Conservation (phyloP, 345 rosid species). For the Eucalyptus melliodora region DNA sequence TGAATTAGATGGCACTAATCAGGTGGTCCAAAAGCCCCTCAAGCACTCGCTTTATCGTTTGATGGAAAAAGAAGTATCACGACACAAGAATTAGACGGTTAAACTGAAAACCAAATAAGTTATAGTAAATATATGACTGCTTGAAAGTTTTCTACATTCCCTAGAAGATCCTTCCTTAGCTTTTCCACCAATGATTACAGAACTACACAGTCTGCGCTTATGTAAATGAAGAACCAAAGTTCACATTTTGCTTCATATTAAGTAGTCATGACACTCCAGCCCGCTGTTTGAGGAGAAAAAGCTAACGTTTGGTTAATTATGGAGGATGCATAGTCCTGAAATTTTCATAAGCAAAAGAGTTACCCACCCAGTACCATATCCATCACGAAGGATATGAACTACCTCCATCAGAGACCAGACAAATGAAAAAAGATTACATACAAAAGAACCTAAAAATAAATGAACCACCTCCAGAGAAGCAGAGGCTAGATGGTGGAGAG, state of each 20-base stretch:
- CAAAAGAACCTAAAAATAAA: background rate
- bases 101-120: background rate
- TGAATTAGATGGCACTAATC: background rate
- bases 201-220: background rate
- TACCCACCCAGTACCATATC: background rate
- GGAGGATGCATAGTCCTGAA: background rate
- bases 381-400: background rate
- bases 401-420: background rate
- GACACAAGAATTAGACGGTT: background rate
- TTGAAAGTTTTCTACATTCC: background rate
- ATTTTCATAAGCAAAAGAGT: background rate
- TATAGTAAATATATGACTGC: background rate
- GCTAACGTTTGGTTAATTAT: background rate
- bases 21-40: background rate
- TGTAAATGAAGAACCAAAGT: background rate
- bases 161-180: background rate
- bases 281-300: background rate
- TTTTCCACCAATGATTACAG: background rate
- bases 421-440: background rate
- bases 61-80: background rate
- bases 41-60: background rate
- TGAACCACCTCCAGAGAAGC: conserved; percentile 33
- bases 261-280: background rate
- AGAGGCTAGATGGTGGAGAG: conserved; percentile 55
- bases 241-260: background rate